Percentiles rank a stretch among this genome's conserved stretches.
Conservation (phyloP, 106 monocot genomes). For the Apostasia ramifera region DNA sequence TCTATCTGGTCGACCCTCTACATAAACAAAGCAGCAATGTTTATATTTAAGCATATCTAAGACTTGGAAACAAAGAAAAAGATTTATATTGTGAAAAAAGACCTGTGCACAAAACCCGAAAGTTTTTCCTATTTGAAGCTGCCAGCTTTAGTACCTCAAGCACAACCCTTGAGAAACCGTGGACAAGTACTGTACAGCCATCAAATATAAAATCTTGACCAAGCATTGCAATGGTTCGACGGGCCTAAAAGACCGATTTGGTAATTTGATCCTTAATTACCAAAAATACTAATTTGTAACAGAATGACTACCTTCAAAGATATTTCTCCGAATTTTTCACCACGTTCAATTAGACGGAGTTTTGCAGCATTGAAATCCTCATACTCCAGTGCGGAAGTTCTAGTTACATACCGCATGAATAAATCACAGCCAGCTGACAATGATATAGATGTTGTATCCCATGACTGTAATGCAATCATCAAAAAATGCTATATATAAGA, state of each 20-base stretch:
- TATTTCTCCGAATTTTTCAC: constrained; percentile 94
- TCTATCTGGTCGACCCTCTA: constrained; percentile 95
- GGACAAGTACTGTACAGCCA: constrained; percentile 89
- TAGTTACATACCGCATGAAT: constrained; percentile 91
- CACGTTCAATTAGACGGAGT: constrained; percentile 81
- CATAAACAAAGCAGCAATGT: constrained; percentile 3
- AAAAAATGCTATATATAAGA: not conserved
- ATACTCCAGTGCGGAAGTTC: constrained; percentile 89
- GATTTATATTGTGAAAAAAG: not conserved
- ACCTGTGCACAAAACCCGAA: constrained; percentile 94
- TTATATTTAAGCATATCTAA: not conserved
- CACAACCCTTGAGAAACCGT: constrained; percentile 93
- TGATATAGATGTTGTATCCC: constrained; percentile 91
- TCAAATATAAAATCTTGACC: constrained; percentile 92
- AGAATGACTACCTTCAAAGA: constrained; percentile 61
- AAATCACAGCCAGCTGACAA: constrained; percentile 93
- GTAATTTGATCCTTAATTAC: not conserved
- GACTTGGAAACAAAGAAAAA: not conserved
- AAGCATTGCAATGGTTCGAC: constrained; percentile 87
- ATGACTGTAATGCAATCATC: constrained; percentile 45
- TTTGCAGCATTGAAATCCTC: constrained; percentile 95
- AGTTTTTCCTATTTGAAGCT: constrained; percentile 74
- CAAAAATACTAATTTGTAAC: not conserved
- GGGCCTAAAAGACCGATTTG: constrained; percentile 37
- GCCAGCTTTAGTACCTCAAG: constrained; percentile 85